These are phyloP conservation scores for Tephrocybe sp. DNA, from an alignment of 768 basidiomycete genomes.

Conservation along the genomic window DNA sequence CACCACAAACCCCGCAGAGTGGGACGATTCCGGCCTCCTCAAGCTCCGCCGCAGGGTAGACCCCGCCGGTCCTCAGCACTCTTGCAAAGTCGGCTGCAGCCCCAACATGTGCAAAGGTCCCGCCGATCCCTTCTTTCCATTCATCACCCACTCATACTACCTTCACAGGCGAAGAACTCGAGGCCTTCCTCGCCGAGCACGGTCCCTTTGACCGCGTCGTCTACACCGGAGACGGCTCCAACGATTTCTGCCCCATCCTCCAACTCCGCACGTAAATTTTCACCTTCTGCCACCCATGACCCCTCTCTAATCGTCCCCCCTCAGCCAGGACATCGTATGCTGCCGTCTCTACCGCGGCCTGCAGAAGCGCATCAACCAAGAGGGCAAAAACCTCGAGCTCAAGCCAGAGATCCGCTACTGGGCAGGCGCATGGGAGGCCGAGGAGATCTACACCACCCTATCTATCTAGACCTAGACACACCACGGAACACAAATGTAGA, in stretches of 20 bases:
- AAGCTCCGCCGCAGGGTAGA: slow-evolving; percentile 75
- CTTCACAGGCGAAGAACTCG: slow-evolving; percentile 85
- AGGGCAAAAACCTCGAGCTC: slow-evolving; percentile 65
- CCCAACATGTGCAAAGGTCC: slow-evolving; percentile 99
- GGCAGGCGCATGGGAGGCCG: slow-evolving; percentile 96
- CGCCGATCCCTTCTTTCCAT: slow-evolving; percentile 3
- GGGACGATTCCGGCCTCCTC: slow-evolving; percentile 69
- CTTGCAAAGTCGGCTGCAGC: slow-evolving; percentile 84
- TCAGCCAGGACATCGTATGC: slow-evolving; percentile 79
- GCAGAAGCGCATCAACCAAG: slow-evolving; percentile 71
- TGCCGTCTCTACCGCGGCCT: slow-evolving; percentile 81
- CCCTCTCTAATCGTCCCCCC: background rate
- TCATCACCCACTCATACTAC: background rate
- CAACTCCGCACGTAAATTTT: slow-evolving; percentile 65
- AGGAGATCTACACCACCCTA: slow-evolving; percentile 67
- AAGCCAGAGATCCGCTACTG: slow-evolving; percentile 78
- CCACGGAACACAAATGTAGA: background rate
- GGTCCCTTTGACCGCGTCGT: slow-evolving; percentile 74
- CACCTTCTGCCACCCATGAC: background rate
- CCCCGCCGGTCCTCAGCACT: slow-evolving; percentile 76
- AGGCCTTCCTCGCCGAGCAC: slow-evolving; percentile 69
- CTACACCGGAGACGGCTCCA: slow-evolving; percentile 92
- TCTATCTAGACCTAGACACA: slow-evolving; percentile 21
- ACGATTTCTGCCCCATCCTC: slow-evolving; percentile 94
- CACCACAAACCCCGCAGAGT: slow-evolving; percentile 90